A percentile compares a stretch with the other conserved stretches of the same genome.
Conservation (phyloP, 345 rosid species). For the Salix arbutifolia region DNA sequence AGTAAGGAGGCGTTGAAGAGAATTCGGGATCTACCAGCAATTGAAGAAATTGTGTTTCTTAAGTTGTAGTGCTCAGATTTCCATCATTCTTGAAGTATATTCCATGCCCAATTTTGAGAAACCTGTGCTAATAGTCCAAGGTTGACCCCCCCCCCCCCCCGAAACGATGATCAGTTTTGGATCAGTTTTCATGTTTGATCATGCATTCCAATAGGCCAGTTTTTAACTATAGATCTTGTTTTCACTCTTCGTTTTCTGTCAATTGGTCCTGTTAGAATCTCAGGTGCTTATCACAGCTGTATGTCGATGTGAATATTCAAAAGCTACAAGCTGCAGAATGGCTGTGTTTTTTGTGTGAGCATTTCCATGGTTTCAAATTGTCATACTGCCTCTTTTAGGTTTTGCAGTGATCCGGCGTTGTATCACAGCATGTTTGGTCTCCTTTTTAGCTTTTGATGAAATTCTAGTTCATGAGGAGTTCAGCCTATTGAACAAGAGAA, state of each 20-base stretch:
- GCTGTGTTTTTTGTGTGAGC: too few relatives aligned
- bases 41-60: constrained; percentile 26
- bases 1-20: constrained; percentile 10
- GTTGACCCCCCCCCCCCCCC: neutral
- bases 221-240: neutral
- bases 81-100: neutral
- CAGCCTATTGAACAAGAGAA: neutral
- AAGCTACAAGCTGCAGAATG: too few relatives aligned
- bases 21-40: constrained; percentile 10
- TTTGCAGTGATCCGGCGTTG: neutral
- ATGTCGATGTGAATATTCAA: neutral
- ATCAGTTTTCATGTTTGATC: neutral
- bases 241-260: too few relatives aligned
- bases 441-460: neutral
- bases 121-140: neutral
- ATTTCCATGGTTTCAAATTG: too few relatives aligned
- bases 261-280: neutral
- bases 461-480: neutral
- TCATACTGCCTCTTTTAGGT: neutral
- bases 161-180: neutral
- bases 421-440: too few relatives aligned
- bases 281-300: neutral
- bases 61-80: constrained; percentile 7
- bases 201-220: neutral
- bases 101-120: neutral